Evolutionary conservation across 352 stramenopile genomes (phyloP).

Genomic region (Phytopythium montanum): DNA sequence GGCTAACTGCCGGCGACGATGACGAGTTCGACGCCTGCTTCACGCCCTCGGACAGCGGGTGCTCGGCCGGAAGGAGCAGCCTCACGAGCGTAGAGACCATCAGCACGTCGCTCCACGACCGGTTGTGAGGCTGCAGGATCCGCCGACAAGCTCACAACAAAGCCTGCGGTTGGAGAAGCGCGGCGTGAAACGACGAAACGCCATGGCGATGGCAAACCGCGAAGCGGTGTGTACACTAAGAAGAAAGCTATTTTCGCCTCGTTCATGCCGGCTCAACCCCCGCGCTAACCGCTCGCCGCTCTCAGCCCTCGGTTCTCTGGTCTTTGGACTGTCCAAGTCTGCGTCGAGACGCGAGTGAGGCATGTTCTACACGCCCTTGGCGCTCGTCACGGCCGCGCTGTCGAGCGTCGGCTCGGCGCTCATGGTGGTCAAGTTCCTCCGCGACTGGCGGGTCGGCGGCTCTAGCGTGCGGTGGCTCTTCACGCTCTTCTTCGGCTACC

Average conservation of each 20-base stretch:
- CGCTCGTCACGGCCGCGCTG: conserved; percentile 9
- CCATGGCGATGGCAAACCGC: neutral
- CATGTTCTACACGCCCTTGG: conserved; percentile 33
- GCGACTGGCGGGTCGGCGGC: conserved; percentile 28
- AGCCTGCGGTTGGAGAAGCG: neutral
- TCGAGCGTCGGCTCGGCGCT: conserved; percentile 18
- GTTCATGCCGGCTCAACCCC: neutral
- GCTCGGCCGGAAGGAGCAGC: neutral
- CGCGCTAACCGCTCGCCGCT: neutral
- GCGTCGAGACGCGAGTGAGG: neutral
- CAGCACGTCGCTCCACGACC: conserved; percentile 5
- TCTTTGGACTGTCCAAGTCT: neutral
- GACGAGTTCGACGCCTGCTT: conserved; percentile 3
- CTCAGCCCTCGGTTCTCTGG: neutral
- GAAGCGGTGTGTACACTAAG: neutral
- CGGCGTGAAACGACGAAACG: neutral
- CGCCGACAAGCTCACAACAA: neutral
- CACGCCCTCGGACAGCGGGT: neutral
- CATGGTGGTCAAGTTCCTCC: conserved; percentile 24
- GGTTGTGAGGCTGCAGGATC: neutral
- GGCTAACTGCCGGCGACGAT: neutral
- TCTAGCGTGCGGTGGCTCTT: conserved; percentile 35
- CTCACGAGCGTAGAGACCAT: conserved; percentile 6
- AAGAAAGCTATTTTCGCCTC: neutral
- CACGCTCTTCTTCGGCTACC: conserved; percentile 34